Evolutionary conservation across 352 stramenopile species (phyloP).

Genomic region (Albugo candida): DNA sequence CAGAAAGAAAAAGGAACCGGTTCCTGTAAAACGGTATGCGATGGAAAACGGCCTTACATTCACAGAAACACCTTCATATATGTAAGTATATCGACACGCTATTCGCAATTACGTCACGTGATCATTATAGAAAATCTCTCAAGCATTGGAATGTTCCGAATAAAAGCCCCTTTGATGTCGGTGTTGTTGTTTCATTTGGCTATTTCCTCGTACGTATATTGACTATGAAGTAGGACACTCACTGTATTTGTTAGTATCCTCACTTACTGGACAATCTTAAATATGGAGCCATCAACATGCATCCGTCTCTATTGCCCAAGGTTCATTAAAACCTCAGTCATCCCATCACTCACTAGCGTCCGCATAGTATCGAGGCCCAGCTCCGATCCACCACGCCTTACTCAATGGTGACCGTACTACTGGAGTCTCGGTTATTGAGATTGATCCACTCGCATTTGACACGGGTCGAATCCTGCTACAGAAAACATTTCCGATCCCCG

Average conservation of each 20-base stretch:
- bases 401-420: constrained; percentile 54
- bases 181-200: constrained; percentile 78
- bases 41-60: constrained; percentile 30
- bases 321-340: constrained; percentile 3
- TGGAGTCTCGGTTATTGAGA: constrained; percentile 73
- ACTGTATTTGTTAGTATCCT: constrained; percentile 26
- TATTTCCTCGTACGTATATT: constrained; percentile 44
- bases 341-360: not conserved
- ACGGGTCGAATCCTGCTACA: constrained; percentile 60
- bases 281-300: constrained; percentile 76
- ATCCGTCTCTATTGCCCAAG: constrained; percentile 70
- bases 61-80: constrained; percentile 37
- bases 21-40: constrained; percentile 62
- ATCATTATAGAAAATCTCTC: constrained; percentile 33
- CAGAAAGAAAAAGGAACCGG: constrained; percentile 30
- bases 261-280: constrained; percentile 45
- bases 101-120: not conserved
- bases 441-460: constrained; percentile 67
- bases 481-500: constrained; percentile 21
- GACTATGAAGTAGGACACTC: not conserved
- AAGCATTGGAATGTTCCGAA: constrained; percentile 43
- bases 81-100: constrained; percentile 14
- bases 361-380: constrained; percentile 49
- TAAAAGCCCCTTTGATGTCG: constrained; percentile 37
- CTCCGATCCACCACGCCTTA: constrained; percentile 72